Evolutionary conservation across 1,284 basidiomycete species (phyloP), one percentile per base, ranked within the genome.

Genomic region (Moesziomyces globuligerus): DNA sequence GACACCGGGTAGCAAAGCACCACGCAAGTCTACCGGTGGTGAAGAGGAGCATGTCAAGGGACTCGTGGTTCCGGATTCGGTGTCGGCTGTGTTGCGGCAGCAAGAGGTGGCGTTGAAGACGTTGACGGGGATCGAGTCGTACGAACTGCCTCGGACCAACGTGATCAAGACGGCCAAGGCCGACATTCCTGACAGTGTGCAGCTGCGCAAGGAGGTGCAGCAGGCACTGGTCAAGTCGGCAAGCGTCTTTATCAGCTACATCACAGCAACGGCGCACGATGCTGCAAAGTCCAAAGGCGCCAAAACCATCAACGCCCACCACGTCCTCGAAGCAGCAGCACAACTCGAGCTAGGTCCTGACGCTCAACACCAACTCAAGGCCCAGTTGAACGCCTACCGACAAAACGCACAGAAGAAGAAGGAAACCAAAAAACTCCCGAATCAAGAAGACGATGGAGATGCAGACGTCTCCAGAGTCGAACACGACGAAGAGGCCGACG

Each of bases 221-320:
- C 83, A 90, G 1, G 90, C 92, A 10, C 85, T 94, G 5, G 86
- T 91, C 20, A 92, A 93, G 78, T 89, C 90, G 21, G 92, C 92
- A 3, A 93, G 92, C 0, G 89, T 94, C 23, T 95, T 94, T 81
- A 93, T 96, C 74, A 93, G 91, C 82, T 94, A 93, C 75, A 85
- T 95, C 17, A 62, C 56, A 29, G 29, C 61, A 9, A 93, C 91
- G 3, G 90, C 93, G 0, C 93, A 94, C 75, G 93, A 94, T 72
- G 88, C 91, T n/a, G 91, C 92, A 0, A 83, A 87, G 17, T 88
- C 88, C 6, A 90, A 92, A 66, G 90, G 91, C 57, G 91, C 92
- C 81, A 95, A 94, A 82, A 90, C 89, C 65, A 91, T 95, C 48
- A 90, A 90, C 3, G 91, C 92, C 0, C 89, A 90, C 0, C 93